Evolutionary conservation across 345 rosid species (phyloP).

Genomic region (Populus simonii): DNA sequence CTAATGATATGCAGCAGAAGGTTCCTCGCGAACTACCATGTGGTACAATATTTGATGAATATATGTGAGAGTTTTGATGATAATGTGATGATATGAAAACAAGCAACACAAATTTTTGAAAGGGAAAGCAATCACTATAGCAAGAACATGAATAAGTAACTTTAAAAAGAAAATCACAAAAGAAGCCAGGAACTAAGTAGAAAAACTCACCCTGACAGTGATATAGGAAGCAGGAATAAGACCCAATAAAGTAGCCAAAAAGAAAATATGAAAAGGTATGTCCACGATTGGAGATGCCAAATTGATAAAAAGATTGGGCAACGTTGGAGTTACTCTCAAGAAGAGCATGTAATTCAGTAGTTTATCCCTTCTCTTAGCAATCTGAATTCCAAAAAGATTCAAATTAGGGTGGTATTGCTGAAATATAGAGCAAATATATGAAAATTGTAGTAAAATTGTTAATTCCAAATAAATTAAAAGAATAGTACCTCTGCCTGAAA

Average conservation of each 20-base stretch:
- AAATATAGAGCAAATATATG: not conserved
- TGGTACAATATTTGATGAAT: not conserved
- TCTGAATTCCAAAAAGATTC: conserved; percentile 40
- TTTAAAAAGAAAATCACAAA: not conserved
- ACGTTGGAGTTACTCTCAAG: conserved; percentile 86
- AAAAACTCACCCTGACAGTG: conserved; percentile 73
- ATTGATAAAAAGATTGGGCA: conserved; percentile 96
- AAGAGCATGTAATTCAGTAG: conserved; percentile 94
- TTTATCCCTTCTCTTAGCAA: conserved; percentile 85
- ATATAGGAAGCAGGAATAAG: conserved; percentile 90
- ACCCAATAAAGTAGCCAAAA: conserved; percentile 81
- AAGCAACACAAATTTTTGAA: not conserved
- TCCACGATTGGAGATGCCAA: conserved; percentile 96
- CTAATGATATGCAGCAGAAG: conserved; percentile 2
- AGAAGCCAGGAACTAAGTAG: not conserved
- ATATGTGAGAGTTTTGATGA: not conserved
- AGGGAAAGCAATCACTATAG: not conserved
- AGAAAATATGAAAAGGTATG: conserved; percentile 94
- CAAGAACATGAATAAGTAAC: not conserved
- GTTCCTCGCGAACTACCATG: not conserved
- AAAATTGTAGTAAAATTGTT: not conserved
- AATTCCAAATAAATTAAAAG: not conserved
- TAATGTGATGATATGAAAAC: not conserved
- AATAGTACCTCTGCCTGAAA: conserved; percentile 84
- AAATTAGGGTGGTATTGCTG: not conserved